Base-by-base conservation (phyloP, 192 early-diverging fungal genomes). In the Oehlia diaphana region DNA sequence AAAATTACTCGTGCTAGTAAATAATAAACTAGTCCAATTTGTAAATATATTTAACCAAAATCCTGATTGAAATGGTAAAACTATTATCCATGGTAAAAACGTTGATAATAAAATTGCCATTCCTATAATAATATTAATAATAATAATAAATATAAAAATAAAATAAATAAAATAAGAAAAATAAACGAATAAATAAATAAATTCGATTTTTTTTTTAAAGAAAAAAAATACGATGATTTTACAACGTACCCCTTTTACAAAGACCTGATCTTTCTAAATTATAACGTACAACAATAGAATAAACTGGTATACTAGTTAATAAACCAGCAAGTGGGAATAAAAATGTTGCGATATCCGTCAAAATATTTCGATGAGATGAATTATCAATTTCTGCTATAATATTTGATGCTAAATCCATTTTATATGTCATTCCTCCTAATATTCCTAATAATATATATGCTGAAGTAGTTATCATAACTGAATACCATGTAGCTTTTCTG, bases 251-350 rank as follows among this genome's bases (percentile, higher is more conserved):
- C 77, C 80, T 81, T 50, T 80, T 82, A 77, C 90, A 85, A 4
- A 88, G 19, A 44, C 87, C 80, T 68, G 85, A 83, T 61, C 88
- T 86, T 37, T 89, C 74, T 64, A 93, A 50, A 73, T 90, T 89
- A 49, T 90, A 77, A 39, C 87, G 84, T 13, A 92, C 83, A 35
- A 94, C 89, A 68, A 94, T 92, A 35, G 91, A 89, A 44, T 87
- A 85, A 23, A 94, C 90, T 0, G 93, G 92, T 78, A 94, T 93
- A 21, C 89, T 90, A 7, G 92, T 90, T 64, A 94, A 77, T 26
- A 90, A 84, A 0, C 84, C 88, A 2, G 83, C 85, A 58, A 91
- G 63, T 2, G 90, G 90, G 42, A 91, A 91, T 10, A 90, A 42
- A 74, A 88, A 85, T 35, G 81, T 82, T 0, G 87, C 83, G 23